phyloP scores from a whole-genome alignment of 2,329 filamentous ascomycete species.

The Colletotrichum karsti region DNA sequence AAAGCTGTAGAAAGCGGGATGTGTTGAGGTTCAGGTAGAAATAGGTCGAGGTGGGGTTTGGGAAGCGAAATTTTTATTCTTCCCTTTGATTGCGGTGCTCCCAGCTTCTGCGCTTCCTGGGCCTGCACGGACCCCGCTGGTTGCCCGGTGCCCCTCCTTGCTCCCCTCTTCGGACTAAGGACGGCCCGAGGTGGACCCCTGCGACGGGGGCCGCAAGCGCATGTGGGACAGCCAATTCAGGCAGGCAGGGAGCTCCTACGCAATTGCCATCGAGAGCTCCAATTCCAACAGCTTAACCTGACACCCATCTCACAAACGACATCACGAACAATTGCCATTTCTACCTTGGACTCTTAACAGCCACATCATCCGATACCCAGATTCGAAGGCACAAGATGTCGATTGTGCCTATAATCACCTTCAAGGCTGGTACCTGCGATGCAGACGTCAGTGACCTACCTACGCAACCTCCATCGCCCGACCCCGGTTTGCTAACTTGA shows the following conservation, averaged over 20 bases:
- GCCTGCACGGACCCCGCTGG: conserved; percentile 28
- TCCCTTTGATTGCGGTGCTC: conserved; percentile 30
- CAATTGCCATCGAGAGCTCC: conserved; percentile 26
- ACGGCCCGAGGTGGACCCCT: conserved; percentile 23
- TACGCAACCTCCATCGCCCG: conserved; percentile 30
- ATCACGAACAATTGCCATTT: not conserved
- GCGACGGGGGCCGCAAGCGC: not conserved
- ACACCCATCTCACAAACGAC: conserved; percentile 17
- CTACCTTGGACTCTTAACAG: not conserved
- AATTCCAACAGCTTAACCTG: conserved; percentile 15
- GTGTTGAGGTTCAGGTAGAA: conserved; percentile 30
- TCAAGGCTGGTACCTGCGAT: conserved; percentile 93
- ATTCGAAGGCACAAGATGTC: conserved; percentile 68
- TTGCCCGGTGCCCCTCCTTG: conserved; percentile 11
- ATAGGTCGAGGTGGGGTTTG: conserved; percentile 47
- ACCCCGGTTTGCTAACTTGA: conserved; percentile 31
- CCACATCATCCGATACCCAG: not conserved
- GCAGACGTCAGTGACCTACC: conserved; percentile 72
- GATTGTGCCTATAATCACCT: conserved; percentile 86
- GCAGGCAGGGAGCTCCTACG: conserved; percentile 29
- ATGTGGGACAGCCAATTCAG: not conserved
- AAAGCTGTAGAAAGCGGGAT: conserved; percentile 35
- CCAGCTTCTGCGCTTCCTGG: conserved; percentile 8
- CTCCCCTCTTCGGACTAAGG: conserved; percentile 30
- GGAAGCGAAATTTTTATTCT: conserved; percentile 44